Evolutionary conservation across 2,329 filamentous ascomycete genomes (phyloP).

Genomic region (Seiridium unicorne): DNA sequence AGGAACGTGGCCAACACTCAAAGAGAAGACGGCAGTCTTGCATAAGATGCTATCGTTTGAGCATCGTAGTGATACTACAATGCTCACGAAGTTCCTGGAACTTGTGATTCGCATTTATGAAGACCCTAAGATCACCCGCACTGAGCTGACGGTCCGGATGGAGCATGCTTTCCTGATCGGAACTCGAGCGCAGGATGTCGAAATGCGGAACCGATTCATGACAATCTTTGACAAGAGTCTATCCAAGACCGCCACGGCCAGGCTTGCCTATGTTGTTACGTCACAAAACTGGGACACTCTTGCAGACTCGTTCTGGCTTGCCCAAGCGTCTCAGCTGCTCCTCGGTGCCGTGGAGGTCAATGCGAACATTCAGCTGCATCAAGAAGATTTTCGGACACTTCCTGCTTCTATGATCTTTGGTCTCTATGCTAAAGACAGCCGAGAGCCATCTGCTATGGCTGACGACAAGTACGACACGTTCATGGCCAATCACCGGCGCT

Average conservation of each 20-base stretch:
- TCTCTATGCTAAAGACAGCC: constrained; percentile 68
- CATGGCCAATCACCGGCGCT: constrained; percentile 76
- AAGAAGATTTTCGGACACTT: constrained; percentile 79
- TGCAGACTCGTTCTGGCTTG: constrained; percentile 93
- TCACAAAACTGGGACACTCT: constrained; percentile 97
- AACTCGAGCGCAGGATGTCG: constrained; percentile 86
- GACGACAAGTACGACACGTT: constrained; percentile 83
- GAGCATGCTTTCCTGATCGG: constrained; percentile 98
- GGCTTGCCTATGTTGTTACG: constrained; percentile 83
- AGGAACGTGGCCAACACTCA: constrained; percentile 93
- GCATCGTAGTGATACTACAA: constrained; percentile 74
- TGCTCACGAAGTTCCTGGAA: constrained; percentile 90
- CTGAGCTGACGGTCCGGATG: constrained; percentile 93
- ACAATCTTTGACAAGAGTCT: constrained; percentile 92
- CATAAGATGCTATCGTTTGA: constrained; percentile 99
- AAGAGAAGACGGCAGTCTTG: constrained; percentile 98
- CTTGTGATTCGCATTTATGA: constrained; percentile 98
- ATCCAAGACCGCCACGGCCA: constrained; percentile 85
- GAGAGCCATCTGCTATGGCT: constrained; percentile 65
- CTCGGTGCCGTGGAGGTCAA: constrained; percentile 89
- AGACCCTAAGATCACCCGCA: constrained; percentile 90
- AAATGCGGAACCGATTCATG: constrained; percentile 97
- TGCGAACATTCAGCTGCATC: constrained; percentile 71
- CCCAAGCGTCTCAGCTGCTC: constrained; percentile 90
- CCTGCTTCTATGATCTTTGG: constrained; percentile 72